Evolutionary conservation across 106 monocot species (phyloP).

Genomic region (Allium fistulosum): DNA sequence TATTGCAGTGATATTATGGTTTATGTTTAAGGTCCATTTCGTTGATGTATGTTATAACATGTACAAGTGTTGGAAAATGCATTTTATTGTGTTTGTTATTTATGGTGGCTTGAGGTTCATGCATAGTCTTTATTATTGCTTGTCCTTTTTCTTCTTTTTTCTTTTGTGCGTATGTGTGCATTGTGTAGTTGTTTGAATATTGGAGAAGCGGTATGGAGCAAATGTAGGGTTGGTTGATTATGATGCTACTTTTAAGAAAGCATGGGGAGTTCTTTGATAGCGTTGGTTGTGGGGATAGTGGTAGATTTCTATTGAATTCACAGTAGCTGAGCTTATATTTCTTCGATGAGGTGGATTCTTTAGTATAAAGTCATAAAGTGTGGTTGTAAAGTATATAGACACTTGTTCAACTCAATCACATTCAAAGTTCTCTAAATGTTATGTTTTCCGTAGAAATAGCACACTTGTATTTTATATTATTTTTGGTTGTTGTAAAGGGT

Average conservation of each 20-base stretch:
- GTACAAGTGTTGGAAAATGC: neutral
- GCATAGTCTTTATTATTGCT: neutral
- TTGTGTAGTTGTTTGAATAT: neutral
- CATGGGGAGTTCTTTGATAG: slow-evolving; percentile 2
- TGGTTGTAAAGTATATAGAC: too few species aligned
- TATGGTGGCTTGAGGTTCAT: neutral
- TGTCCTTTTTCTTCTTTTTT: neutral
- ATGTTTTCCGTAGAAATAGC: too few species aligned
- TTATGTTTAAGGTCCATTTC: neutral
- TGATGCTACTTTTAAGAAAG: neutral
- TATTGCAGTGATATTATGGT: neutral
- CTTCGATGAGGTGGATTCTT: too few species aligned
- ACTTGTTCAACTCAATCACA: too few species aligned
- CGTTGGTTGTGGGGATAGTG: neutral
- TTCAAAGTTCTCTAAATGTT: too few species aligned
- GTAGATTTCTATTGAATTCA: too few species aligned
- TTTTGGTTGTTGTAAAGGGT: too few species aligned
- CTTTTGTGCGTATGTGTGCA: neutral
- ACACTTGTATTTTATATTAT: too few species aligned
- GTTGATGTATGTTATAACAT: neutral
- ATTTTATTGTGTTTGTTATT: neutral
- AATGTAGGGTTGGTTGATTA: slow-evolving; percentile 1
- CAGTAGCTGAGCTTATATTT: neutral
- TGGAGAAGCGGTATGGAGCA: neutral
- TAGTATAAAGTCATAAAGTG: too few species aligned